Conservation (phyloP, 2,329 filamentous ascomycete genomes). For the Exophiala sp. region DNA sequence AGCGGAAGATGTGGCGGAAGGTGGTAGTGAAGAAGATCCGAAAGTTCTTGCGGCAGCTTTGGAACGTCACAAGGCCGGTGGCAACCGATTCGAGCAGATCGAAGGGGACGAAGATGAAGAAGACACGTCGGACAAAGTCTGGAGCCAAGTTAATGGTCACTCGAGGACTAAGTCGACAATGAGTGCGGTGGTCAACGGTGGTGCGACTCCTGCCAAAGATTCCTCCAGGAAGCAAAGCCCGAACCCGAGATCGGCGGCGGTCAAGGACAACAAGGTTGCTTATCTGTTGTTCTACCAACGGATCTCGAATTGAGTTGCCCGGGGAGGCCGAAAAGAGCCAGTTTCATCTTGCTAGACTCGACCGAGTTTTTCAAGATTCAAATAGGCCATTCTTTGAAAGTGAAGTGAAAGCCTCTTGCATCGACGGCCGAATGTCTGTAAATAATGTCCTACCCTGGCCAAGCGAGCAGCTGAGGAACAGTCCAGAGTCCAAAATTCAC, state of each 20-base stretch:
- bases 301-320: constrained; percentile 18
- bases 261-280: constrained; percentile 92
- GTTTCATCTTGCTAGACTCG: too few relatives aligned
- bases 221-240: constrained; percentile 53
- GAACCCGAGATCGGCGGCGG: constrained; percentile 53
- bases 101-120: constrained; percentile 61
- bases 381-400: too few relatives aligned
- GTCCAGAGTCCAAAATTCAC: neutral
- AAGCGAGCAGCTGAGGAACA: neutral
- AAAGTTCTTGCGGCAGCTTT: constrained; percentile 60
- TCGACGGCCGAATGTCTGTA: neutral
- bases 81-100: constrained; percentile 69
- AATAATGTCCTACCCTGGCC: neutral
- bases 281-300: constrained; percentile 94
- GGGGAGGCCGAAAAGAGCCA: neutral
- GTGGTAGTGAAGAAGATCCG: constrained; percentile 71
- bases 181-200: constrained; percentile 54
- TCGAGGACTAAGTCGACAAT: constrained; percentile 64
- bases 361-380: too few relatives aligned
- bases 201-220: constrained; percentile 48
- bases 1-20: constrained; percentile 82
- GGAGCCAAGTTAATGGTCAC: constrained; percentile 78
- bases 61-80: constrained; percentile 55
- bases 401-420: too few relatives aligned
- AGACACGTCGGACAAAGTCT: constrained; percentile 54